These are phyloP conservation scores for Acacia concinna DNA, from an alignment of 331 rosid genomes.

Conservation along the genomic window DNA sequence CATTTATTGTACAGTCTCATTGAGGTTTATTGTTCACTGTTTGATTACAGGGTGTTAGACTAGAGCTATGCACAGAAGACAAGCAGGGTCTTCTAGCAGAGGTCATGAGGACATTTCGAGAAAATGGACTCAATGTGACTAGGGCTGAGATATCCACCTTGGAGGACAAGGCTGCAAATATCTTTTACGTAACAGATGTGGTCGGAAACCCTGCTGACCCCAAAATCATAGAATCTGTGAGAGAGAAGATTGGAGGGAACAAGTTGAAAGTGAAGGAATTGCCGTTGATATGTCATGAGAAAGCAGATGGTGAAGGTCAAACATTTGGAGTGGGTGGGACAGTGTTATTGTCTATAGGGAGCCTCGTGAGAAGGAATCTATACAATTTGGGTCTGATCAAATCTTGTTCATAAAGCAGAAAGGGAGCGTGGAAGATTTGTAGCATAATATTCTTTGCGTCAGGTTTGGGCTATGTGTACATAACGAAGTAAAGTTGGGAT, in stretches of 20 bases:
- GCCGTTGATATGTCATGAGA: slow-evolving; percentile 48
- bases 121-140: slow-evolving; percentile 80
- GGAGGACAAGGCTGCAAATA: slow-evolving; percentile 52
- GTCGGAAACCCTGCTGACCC: slow-evolving; percentile 61
- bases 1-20: neutral
- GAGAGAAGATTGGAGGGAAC: slow-evolving; percentile 69
- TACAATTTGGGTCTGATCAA: slow-evolving; percentile 81
- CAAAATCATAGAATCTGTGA: slow-evolving; percentile 61
- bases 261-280: slow-evolving; percentile 74
- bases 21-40: slow-evolving; percentile 1
- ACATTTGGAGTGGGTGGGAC: slow-evolving; percentile 84
- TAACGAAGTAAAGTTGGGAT: slow-evolving; percentile 31
- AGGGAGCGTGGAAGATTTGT: slow-evolving; percentile 32
- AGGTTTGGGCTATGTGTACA: slow-evolving; percentile 53
- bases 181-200: slow-evolving; percentile 82
- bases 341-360: slow-evolving; percentile 81
- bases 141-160: slow-evolving; percentile 83
- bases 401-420: slow-evolving; percentile 61
- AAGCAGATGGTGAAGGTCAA: slow-evolving; percentile 58
- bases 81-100: slow-evolving; percentile 72
- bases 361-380: slow-evolving; percentile 82
- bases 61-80: slow-evolving; percentile 68
- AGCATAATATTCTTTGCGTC: slow-evolving; percentile 68
- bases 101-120: slow-evolving; percentile 87
- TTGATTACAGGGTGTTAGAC: slow-evolving; percentile 66